Evolutionary conservation across 2,329 filamentous ascomycete species (phyloP).

Genomic region (Colletotrichum liaoningense): DNA sequence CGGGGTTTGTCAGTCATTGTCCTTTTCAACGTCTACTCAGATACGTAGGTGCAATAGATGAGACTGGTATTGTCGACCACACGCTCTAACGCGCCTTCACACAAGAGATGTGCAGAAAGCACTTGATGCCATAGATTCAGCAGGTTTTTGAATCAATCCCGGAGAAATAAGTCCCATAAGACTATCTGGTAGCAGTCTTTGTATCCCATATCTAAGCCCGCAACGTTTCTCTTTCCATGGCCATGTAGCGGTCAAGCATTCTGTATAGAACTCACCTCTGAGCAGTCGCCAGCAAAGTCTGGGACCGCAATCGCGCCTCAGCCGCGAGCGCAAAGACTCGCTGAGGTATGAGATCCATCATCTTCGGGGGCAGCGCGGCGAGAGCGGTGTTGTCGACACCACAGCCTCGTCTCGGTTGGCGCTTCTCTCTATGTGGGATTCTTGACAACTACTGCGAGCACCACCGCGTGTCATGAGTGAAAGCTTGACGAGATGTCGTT

Average conservation of each 20-base stretch:
- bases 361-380: neutral
- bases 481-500: neutral
- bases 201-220: neutral
- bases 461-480: constrained; percentile 17
- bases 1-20: constrained; percentile 7
- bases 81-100: neutral
- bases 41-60: neutral
- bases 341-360: constrained; percentile 19
- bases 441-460: neutral
- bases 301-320: constrained; percentile 1
- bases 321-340: constrained; percentile 26
- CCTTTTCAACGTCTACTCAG: neutral
- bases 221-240: neutral
- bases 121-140: neutral
- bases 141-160: neutral
- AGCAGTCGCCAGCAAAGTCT: constrained; percentile 3
- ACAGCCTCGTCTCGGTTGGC: neutral
- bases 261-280: constrained; percentile 14
- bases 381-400: neutral
- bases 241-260: neutral
- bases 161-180: neutral
- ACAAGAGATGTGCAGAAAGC: neutral
- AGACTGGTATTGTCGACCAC: neutral
- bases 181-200: neutral
- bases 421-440: neutral